These are phyloP conservation scores for Sicyos baderoa DNA, from an alignment of 306 rosid genomes.

Conservation along the genomic window DNA sequence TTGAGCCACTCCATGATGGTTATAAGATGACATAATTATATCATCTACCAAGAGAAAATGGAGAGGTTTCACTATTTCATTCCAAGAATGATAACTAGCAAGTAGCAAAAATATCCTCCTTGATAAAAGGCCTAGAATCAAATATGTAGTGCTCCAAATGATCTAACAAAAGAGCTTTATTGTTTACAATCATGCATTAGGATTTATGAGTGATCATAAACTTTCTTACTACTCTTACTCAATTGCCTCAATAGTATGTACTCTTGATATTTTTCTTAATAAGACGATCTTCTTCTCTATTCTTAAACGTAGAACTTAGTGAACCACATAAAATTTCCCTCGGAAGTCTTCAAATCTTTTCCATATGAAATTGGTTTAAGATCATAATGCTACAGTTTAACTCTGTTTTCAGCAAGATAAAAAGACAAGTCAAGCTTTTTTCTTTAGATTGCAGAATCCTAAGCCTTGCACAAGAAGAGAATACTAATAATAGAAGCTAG, in stretches of 20 bases:
- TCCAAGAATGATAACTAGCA: neutral
- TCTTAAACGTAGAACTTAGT: too few relatives aligned
- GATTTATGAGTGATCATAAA: too few relatives aligned
- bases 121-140: too few relatives aligned
- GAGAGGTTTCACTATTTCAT: neutral
- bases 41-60: neutral
- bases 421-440: neutral
- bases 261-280: too few relatives aligned
- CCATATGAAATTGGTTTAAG: neutral
- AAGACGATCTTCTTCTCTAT: too few relatives aligned
- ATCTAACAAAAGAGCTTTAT: too few relatives aligned
- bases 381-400: neutral
- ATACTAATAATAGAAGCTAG: neutral
- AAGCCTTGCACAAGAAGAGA: neutral
- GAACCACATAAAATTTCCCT: neutral
- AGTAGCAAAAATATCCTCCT: neutral
- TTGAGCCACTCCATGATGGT: too few relatives aligned
- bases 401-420: neutral
- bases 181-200: too few relatives aligned
- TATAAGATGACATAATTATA: neutral
- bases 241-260: too few relatives aligned
- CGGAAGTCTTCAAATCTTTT: neutral
- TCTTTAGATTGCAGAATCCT: neutral
- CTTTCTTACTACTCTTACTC: too few relatives aligned
- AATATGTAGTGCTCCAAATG: too few relatives aligned